phyloP scores from a whole-genome alignment of 345 rosid species.

The Capsella bursapastoris region DNA sequence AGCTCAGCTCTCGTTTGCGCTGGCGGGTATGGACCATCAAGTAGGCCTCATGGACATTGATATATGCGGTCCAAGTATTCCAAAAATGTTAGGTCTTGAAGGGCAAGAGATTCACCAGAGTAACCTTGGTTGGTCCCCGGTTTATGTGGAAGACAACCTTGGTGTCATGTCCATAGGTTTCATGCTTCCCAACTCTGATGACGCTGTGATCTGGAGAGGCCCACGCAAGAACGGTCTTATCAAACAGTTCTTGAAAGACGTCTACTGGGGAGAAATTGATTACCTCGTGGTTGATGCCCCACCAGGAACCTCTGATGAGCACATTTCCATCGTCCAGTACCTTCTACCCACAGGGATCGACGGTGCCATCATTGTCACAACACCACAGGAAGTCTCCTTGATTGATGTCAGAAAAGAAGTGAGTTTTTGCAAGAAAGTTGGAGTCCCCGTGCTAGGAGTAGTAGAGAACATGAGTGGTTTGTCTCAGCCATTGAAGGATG shows the following conservation, averaged over 20 bases:
- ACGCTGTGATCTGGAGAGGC: conserved; percentile 98
- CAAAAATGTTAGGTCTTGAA: conserved; percentile 94
- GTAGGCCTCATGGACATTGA: conserved; percentile 92
- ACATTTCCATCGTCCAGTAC: conserved; percentile 91
- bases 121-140: conserved; percentile 98
- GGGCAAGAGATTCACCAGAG: conserved; percentile 97
- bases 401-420: conserved; percentile 95
- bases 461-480: conserved; percentile 99
- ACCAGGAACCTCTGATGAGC: conserved; percentile 96
- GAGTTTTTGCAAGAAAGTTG: conserved; percentile 93
- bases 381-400: conserved; percentile 92
- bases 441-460: conserved; percentile 81
- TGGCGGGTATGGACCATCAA: conserved; percentile 86
- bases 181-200: conserved; percentile 94
- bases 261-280: conserved; percentile 91
- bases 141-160: conserved; percentile 90
- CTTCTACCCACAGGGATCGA: conserved; percentile 85
- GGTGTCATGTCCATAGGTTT: conserved; percentile 98
- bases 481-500: conserved; percentile 70
- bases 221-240: conserved; percentile 92
- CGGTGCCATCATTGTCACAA: conserved; percentile 92
- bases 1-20: conserved; percentile 85
- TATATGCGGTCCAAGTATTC: conserved; percentile 96
- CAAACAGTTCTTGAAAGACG: conserved; percentile 93
- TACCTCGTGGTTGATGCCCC: conserved; percentile 95